A percentile compares a stretch with the other conserved stretches of the same genome.
phyloP scores from a whole-genome alignment of 2,329 filamentous ascomycete species.

The Emmonsiellopsis sp. region DNA sequence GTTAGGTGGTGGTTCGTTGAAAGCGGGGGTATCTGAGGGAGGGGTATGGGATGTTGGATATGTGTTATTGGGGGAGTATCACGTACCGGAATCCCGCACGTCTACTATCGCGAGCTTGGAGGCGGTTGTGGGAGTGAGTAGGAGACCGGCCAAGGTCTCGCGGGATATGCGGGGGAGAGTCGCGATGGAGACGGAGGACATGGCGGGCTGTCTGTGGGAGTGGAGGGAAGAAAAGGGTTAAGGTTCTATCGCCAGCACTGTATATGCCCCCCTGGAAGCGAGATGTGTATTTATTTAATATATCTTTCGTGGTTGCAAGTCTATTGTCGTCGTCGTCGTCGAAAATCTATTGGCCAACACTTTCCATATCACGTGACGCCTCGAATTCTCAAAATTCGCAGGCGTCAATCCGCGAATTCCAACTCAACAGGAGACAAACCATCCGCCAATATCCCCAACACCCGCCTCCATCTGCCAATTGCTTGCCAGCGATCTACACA shows the following conservation, averaged over 20 bases:
- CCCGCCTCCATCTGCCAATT: not conserved
- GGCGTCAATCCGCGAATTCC: too few relatives aligned
- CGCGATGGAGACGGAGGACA: conserved; percentile 52
- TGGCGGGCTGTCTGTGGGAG: conserved; percentile 8
- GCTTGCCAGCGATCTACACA: too few relatives aligned
- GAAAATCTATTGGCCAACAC: too few relatives aligned
- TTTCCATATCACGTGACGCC: too few relatives aligned
- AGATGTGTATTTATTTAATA: not conserved
- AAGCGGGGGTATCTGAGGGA: not conserved
- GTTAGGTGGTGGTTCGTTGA: not conserved
- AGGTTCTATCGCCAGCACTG: not conserved
- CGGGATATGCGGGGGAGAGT: conserved; percentile 60
- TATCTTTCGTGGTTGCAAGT: not conserved
- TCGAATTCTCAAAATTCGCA: too few relatives aligned
- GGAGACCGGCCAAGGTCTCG: conserved; percentile 56
- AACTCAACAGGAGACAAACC: too few relatives aligned
- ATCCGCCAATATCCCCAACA: not conserved
- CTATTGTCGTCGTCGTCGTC: too few relatives aligned
- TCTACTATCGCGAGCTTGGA: conserved; percentile 65
- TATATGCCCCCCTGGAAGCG: not conserved
- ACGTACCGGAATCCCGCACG: conserved; percentile 69
- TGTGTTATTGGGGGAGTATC: not conserved
- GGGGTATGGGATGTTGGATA: not conserved
- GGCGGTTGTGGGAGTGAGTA: conserved; percentile 44
- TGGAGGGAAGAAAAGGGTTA: not conserved